These are phyloP conservation scores for Komagataella mondaviorum DNA, from an alignment of 805 yeast species.

Conservation along the genomic window DNA sequence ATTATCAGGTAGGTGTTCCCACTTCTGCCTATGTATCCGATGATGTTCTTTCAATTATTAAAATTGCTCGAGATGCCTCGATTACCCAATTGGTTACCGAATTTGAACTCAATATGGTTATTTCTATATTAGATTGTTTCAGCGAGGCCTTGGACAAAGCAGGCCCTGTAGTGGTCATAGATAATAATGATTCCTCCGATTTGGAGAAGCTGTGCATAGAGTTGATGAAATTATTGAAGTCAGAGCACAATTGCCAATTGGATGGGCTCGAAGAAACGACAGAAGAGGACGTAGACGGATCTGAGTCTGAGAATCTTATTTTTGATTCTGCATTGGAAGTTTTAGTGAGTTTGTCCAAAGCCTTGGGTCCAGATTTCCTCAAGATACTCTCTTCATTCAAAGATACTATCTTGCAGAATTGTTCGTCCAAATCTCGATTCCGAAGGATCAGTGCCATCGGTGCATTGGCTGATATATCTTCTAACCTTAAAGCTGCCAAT, in stretches of 20 bases:
- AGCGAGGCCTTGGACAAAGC: conserved; percentile 52
- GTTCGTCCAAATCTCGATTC: conserved; percentile 46
- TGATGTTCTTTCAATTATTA: conserved; percentile 42
- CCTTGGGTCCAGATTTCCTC: conserved; percentile 66
- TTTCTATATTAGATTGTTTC: conserved; percentile 61
- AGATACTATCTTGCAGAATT: conserved; percentile 42
- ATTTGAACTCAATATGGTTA: conserved; percentile 72
- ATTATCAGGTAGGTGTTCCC: conserved; percentile 53
- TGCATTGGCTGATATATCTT: conserved; percentile 78
- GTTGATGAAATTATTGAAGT: conserved; percentile 60
- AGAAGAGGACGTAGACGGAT: conserved; percentile 33
- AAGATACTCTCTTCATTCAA: conserved; percentile 63
- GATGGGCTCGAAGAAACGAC: conserved; percentile 57
- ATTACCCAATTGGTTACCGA: conserved; percentile 58
- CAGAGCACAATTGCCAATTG: conserved; percentile 74
- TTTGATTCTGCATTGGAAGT: conserved; percentile 82
- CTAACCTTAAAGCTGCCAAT: conserved; percentile 53
- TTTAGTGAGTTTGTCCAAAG: conserved; percentile 58
- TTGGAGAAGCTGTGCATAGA: conserved; percentile 61
- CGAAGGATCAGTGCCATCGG: conserved; percentile 83
- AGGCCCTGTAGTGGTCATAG: conserved; percentile 65
- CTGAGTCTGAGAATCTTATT: conserved; percentile 53
- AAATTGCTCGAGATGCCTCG: conserved; percentile 55
- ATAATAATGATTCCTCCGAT: conserved; percentile 35
- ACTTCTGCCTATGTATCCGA: conserved; percentile 45